A percentile compares a stretch with the other conserved stretches of the same genome.
Conservation (phyloP, 2,329 filamentous ascomycete genomes). For the Cladosporium velox region DNA sequence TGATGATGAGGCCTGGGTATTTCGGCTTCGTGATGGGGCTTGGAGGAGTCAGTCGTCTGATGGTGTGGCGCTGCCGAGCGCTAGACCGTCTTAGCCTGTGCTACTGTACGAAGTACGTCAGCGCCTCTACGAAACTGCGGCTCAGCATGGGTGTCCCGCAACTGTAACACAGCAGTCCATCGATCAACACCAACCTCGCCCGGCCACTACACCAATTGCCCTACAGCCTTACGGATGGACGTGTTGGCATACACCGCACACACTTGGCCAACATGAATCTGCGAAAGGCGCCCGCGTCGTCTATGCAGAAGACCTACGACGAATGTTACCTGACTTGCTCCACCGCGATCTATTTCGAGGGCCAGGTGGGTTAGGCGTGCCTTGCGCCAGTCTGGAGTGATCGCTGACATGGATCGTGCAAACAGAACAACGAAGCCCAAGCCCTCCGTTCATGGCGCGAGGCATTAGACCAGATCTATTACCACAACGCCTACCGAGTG, state of each 20-base stretch:
- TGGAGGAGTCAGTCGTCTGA: constrained; percentile 9
- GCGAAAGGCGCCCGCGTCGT: constrained; percentile 64
- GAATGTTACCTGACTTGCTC: constrained; percentile 94
- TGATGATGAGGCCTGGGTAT: constrained; percentile 3
- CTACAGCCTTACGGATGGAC: not conserved
- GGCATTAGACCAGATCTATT: constrained; percentile 85
- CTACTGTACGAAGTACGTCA: constrained; percentile 10
- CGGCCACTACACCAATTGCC: not conserved
- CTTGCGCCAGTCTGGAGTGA: constrained; percentile 4
- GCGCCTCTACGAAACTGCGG: constrained; percentile 13
- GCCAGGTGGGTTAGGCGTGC: constrained; percentile 62
- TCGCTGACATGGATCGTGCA: constrained; percentile 13
- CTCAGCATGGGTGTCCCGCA: constrained; percentile 14
- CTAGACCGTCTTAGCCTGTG: not conserved
- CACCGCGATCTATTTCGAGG: constrained; percentile 94
- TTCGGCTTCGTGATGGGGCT: constrained; percentile 5
- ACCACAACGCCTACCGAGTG: constrained; percentile 76
- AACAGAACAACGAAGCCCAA: constrained; percentile 87
- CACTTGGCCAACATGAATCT: constrained; percentile 17
- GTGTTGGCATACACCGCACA: not conserved
- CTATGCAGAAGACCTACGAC: constrained; percentile 95
- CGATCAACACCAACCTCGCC: constrained; percentile 14
- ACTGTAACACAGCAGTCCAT: constrained; percentile 12
- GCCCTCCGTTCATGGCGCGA: constrained; percentile 87
- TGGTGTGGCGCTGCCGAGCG: constrained; percentile 11